A percentile compares a stretch with the other conserved stretches of the same genome.
These are phyloP conservation scores for Exophiala phaeomuriformis DNA, from an alignment of 2,329 filamentous ascomycete genomes.

Conservation along the genomic window DNA sequence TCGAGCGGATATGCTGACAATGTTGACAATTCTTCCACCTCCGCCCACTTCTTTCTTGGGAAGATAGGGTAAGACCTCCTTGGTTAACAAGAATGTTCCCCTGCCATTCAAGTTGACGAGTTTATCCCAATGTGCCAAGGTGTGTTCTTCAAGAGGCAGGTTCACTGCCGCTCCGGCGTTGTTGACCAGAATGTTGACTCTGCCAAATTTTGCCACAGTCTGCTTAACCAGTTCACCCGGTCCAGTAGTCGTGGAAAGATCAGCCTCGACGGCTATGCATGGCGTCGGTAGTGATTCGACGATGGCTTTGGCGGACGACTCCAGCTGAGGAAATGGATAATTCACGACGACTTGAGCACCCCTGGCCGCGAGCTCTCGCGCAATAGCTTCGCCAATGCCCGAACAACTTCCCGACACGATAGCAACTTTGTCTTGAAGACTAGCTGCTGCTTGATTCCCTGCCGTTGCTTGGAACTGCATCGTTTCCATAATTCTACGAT, in stretches of 20 bases:
- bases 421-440: constrained; percentile 34
- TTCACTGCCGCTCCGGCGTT: constrained; percentile 33
- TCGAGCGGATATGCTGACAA: constrained; percentile 38
- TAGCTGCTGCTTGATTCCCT: no score
- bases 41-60: background rate
- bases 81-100: constrained; percentile 41
- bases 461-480: no score
- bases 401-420: constrained; percentile 44
- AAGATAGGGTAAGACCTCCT: constrained; percentile 28
- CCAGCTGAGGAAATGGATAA: constrained; percentile 5
- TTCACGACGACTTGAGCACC: constrained; percentile 43
- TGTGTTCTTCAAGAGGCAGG: constrained; percentile 29
- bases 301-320: constrained; percentile 15
- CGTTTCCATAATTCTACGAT: no score
- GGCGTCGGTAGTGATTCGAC: constrained; percentile 29
- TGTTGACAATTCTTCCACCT: constrained; percentile 37
- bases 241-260: constrained; percentile 36
- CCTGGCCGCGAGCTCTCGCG: constrained; percentile 38
- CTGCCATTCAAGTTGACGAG: constrained; percentile 42
- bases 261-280: constrained; percentile 38
- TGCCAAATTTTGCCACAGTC: constrained; percentile 32
- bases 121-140: constrained; percentile 37
- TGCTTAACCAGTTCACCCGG: constrained; percentile 35
- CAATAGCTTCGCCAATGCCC: constrained; percentile 46
- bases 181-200: constrained; percentile 41